These are phyloP conservation scores for Juglanconis juglandina DNA, from an alignment of 2,329 filamentous ascomycete genomes.

Conservation along the genomic window DNA sequence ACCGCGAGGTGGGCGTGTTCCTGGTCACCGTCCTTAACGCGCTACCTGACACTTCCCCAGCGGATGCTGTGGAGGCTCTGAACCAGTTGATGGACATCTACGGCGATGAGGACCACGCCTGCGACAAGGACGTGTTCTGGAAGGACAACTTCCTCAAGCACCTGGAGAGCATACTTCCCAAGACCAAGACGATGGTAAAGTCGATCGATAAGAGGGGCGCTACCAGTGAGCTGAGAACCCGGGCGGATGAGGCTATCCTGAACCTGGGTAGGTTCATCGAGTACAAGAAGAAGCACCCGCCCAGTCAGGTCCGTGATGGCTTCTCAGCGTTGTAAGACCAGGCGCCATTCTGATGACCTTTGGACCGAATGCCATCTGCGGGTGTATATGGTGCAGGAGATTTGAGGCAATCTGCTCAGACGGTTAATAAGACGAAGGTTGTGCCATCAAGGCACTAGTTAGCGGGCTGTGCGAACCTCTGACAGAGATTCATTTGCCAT, in stretches of 20 bases:
- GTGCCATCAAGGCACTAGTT: slow-evolving; percentile 7
- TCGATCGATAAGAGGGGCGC: slow-evolving; percentile 55
- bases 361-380: not conserved
- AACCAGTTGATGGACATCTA: slow-evolving; percentile 68
- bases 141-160: slow-evolving; percentile 56
- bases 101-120: slow-evolving; percentile 55
- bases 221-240: slow-evolving; percentile 51
- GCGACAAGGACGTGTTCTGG: slow-evolving; percentile 64
- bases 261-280: slow-evolving; percentile 61
- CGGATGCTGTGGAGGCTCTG: slow-evolving; percentile 60
- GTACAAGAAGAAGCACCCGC: slow-evolving; percentile 61
- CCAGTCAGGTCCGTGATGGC: slow-evolving; percentile 17
- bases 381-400: not conserved
- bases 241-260: slow-evolving; percentile 58
- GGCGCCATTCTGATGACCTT: not conserved
- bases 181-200: slow-evolving; percentile 55
- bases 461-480: slow-evolving; percentile 9
- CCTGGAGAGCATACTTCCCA: slow-evolving; percentile 52
- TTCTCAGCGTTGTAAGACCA: not conserved
- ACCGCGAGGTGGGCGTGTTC: slow-evolving; percentile 63
- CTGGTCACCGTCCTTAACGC: slow-evolving; percentile 52
- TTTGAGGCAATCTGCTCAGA: slow-evolving; percentile 3
- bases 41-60: slow-evolving; percentile 50
- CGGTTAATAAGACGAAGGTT: slow-evolving; percentile 9
- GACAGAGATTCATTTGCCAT: slow-evolving; percentile 9